Conservation (phyloP, 257 asterid genomes). For the Galeopsis tetrahit region DNA sequence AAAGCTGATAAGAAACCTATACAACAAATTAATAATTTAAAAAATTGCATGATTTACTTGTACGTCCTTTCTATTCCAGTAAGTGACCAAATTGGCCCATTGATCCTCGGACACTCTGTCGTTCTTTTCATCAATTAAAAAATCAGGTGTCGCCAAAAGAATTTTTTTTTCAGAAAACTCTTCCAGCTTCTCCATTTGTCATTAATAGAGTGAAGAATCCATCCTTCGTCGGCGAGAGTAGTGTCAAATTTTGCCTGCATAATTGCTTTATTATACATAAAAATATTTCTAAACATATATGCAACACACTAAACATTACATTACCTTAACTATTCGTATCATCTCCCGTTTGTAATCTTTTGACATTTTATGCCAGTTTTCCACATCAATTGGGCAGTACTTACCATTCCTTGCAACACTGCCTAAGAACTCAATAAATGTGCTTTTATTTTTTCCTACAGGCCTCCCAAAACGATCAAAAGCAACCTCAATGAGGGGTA, state of each 20-base stretch:
- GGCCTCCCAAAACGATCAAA: constrained; percentile 21
- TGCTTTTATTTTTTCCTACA: not conserved
- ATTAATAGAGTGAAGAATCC: constrained; percentile 17
- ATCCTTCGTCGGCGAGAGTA: constrained; percentile 5
- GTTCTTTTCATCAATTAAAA: not conserved
- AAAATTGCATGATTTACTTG: not conserved
- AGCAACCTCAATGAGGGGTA: constrained; percentile 10
- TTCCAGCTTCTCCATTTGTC: constrained; percentile 21
- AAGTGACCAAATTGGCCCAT: constrained; percentile 9
- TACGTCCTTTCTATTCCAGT: constrained; percentile 27
- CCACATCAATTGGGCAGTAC: constrained; percentile 18
- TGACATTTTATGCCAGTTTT: constrained; percentile 27
- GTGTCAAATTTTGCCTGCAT: constrained; percentile 14
- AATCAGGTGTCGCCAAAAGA: not conserved
- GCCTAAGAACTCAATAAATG: not conserved
- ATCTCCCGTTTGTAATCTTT: not conserved
- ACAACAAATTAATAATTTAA: not conserved
- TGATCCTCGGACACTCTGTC: constrained; percentile 6
- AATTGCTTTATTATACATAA: not conserved
- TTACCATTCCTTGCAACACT: constrained; percentile 14
- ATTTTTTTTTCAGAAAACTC: not conserved
- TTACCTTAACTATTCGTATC: constrained; percentile 13
- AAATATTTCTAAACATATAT: not conserved
- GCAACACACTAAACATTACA: not conserved
- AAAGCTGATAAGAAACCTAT: not conserved